Evolutionary conservation across 2,329 filamentous ascomycete species (phyloP).

Genomic region (Scytalidium lignicola): DNA sequence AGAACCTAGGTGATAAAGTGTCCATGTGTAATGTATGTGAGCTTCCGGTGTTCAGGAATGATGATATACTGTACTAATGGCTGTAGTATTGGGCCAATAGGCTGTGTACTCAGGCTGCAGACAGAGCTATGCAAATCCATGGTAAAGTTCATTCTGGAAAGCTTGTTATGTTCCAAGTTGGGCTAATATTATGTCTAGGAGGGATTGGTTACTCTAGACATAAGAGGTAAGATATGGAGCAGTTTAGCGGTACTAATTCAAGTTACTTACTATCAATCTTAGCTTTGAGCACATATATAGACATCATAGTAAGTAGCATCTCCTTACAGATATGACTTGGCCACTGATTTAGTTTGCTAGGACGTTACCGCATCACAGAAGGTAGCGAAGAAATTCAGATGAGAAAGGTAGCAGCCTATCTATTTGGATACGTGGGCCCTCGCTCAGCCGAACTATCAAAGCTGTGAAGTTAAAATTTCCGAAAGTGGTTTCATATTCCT

Average conservation of each 20-base stretch:
- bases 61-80: too few relatives aligned
- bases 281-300: constrained; percentile 64
- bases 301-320: constrained; percentile 43
- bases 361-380: constrained; percentile 57
- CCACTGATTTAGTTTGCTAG: constrained; percentile 4
- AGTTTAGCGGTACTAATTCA: background rate
- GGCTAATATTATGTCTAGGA: constrained; percentile 12
- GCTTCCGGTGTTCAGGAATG: too few relatives aligned
- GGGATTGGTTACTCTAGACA: constrained; percentile 22
- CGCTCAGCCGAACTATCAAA: constrained; percentile 28
- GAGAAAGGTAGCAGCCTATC: constrained; percentile 54
- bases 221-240: constrained; percentile 12
- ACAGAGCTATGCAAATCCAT: constrained; percentile 50
- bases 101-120: constrained; percentile 54
- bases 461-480: constrained; percentile 6
- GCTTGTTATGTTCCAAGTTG: constrained; percentile 2
- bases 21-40: constrained; percentile 51
- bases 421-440: constrained; percentile 46
- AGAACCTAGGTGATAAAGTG: constrained; percentile 54
- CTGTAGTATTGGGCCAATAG: constrained; percentile 53
- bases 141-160: constrained; percentile 22
- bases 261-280: constrained; percentile 31
- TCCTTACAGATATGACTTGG: background rate
- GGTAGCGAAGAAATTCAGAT: constrained; percentile 63
- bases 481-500: background rate